A percentile compares a stretch with the other conserved stretches of the same genome.
Evolutionary conservation across 345 rosid species (phyloP).

Genomic region (Camelina hispida): DNA sequence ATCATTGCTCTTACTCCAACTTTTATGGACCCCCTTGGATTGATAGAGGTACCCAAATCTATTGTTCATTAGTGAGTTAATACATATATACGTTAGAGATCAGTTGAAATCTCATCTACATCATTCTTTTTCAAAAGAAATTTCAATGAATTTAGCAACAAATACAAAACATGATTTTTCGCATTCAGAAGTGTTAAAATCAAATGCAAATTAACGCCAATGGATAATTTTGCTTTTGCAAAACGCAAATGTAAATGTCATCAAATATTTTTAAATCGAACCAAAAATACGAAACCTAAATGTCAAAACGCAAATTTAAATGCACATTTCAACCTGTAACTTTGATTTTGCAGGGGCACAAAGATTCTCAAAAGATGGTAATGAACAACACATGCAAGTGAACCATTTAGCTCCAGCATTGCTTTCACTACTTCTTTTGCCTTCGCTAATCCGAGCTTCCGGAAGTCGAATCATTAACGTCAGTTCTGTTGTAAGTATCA

Average conservation of each 20-base stretch:
- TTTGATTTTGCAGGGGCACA: conserved; percentile 59
- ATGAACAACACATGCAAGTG: conserved; percentile 91
- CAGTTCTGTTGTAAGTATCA: conserved; percentile 78
- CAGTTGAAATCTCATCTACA: not conserved
- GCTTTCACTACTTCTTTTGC: conserved; percentile 79
- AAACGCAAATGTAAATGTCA: too few species aligned
- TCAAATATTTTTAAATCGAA: too few species aligned
- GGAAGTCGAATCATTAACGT: conserved; percentile 82
- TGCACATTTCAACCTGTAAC: too few species aligned
- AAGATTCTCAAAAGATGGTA: conserved; percentile 80
- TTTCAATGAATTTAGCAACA: not conserved
- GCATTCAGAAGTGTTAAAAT: too few species aligned
- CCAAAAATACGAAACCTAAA: too few species aligned
- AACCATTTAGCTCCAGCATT: conserved; percentile 92
- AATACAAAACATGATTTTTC: not conserved
- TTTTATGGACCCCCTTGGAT: not conserved
- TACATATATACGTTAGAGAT: not conserved
- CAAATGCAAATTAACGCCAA: not conserved
- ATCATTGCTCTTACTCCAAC: not conserved
- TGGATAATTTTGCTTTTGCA: too few species aligned
- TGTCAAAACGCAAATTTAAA: too few species aligned
- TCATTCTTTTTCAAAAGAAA: not conserved
- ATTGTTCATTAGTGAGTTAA: not conserved
- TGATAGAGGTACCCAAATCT: not conserved
- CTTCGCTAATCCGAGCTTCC: conserved; percentile 81